Conservation (phyloP, 306 rosid genomes). For the Malus sylvestris region DNA sequence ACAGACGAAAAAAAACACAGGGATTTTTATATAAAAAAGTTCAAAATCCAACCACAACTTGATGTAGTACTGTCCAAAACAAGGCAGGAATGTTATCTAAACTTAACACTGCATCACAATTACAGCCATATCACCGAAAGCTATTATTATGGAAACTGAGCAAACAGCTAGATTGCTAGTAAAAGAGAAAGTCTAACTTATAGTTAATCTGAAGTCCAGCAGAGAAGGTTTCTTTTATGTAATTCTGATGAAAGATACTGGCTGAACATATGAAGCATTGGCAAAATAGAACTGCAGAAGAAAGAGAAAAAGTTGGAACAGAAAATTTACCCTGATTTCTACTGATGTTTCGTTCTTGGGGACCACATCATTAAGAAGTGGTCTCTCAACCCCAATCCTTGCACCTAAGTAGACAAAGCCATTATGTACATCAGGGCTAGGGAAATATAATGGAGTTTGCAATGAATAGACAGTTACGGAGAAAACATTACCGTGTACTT, state of each 20-base stretch:
- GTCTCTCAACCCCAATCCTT: slow-evolving; percentile 25
- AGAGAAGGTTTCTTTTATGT: not conserved
- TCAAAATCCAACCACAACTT: not conserved
- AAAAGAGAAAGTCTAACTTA: not conserved
- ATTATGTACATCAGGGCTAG: slow-evolving; percentile 14
- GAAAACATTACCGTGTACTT: slow-evolving; percentile 26
- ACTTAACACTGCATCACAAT: not conserved
- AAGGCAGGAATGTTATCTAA: not conserved
- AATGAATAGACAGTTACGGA: slow-evolving; percentile 2
- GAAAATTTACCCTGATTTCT: slow-evolving; percentile 44
- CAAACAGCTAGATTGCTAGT: not conserved
- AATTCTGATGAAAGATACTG: slow-evolving; percentile 1
- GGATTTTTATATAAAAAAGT: not conserved
- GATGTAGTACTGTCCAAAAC: not conserved
- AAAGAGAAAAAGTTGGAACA: not conserved
- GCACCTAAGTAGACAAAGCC: slow-evolving; percentile 25
- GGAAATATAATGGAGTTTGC: slow-evolving; percentile 1
- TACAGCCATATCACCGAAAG: not conserved
- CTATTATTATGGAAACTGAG: not conserved
- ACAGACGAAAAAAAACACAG: too few relatives aligned
- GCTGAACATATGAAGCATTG: not conserved
- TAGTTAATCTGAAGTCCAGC: not conserved
- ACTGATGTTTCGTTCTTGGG: slow-evolving; percentile 17
- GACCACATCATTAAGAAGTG: slow-evolving; percentile 15
- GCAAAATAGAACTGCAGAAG: slow-evolving; percentile 2